Percentiles rank a stretch among this genome's conserved stretches.
Evolutionary conservation across 2,329 filamentous ascomycete species (phyloP).

Genomic region (Exophiala sideris): DNA sequence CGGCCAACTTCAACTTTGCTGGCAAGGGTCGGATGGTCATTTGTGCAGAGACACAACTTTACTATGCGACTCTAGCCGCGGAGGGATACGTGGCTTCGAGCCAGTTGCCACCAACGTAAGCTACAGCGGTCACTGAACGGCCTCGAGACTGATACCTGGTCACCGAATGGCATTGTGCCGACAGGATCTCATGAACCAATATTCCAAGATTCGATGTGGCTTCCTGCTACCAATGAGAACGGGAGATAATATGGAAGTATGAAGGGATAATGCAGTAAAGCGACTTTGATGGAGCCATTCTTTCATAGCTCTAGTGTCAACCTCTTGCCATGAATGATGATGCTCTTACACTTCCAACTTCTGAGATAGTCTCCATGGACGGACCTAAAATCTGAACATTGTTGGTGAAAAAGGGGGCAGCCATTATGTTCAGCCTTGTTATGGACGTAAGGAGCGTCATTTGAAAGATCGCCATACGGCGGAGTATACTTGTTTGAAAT

Average conservation of each 20-base stretch:
- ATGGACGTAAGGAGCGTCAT: not conserved
- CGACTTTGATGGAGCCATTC: not conserved
- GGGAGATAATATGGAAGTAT: too few relatives aligned
- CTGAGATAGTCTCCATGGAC: too few relatives aligned
- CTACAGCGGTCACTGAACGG: not conserved
- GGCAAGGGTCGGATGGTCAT: conserved; percentile 26
- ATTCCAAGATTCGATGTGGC: not conserved
- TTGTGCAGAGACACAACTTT: conserved; percentile 21
- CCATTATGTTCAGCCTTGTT: not conserved
- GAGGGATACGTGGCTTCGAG: conserved; percentile 19
- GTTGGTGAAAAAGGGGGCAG: not conserved
- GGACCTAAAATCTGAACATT: too few relatives aligned
- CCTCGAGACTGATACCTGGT: too few relatives aligned
- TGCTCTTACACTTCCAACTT: too few relatives aligned
- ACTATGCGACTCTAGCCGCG: conserved; percentile 21
- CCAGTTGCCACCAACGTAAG: conserved; percentile 15
- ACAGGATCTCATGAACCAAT: not conserved
- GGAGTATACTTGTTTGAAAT: not conserved
- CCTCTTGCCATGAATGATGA: too few relatives aligned
- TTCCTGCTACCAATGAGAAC: too few relatives aligned
- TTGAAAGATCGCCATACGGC: not conserved
- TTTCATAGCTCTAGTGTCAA: too few relatives aligned
- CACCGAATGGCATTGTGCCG: too few relatives aligned
- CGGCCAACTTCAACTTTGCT: conserved; percentile 30
- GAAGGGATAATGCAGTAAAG: not conserved